These are phyloP conservation scores for Aureobasidium sp. DNA, from an alignment of 2,329 filamentous ascomycete species.

Conservation along the genomic window DNA sequence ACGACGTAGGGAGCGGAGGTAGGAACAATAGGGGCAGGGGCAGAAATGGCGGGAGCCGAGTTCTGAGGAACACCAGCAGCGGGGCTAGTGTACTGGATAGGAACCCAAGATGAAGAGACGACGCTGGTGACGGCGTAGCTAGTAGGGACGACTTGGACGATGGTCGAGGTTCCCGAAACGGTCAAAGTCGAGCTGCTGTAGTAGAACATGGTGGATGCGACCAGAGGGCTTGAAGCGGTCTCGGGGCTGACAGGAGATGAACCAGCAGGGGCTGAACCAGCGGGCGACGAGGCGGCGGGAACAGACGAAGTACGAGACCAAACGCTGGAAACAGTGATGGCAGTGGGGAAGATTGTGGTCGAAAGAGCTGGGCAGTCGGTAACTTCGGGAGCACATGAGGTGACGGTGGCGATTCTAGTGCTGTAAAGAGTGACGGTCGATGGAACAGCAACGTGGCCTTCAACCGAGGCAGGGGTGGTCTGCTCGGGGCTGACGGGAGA, in stretches of 20 bases:
- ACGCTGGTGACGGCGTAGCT: neutral
- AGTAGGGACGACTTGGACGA: neutral
- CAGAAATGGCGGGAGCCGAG: conserved; percentile 9
- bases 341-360: neutral
- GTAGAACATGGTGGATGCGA: conserved; percentile 17
- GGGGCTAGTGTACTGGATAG: conserved; percentile 15
- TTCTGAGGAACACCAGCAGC: neutral
- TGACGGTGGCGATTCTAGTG: conserved; percentile 16
- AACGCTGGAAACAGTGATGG: conserved; percentile 12
- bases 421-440: conserved; percentile 17
- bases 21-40: conserved; percentile 13
- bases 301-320: neutral
- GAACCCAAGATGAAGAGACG: conserved; percentile 17
- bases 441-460: neutral
- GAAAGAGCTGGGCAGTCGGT: conserved; percentile 13
- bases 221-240: neutral
- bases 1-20: conserved; percentile 12
- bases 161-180: neutral
- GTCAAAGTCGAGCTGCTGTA: conserved; percentile 27
- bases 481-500: neutral
- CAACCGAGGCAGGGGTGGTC: conserved; percentile 1
- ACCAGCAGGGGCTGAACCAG: conserved; percentile 1
- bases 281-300: conserved; percentile 15
- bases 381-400: conserved; percentile 13
- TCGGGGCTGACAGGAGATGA: conserved; percentile 12